Evolutionary conservation across 2,329 filamentous ascomycete species (phyloP).

Genomic region (Fusarium chaquense): DNA sequence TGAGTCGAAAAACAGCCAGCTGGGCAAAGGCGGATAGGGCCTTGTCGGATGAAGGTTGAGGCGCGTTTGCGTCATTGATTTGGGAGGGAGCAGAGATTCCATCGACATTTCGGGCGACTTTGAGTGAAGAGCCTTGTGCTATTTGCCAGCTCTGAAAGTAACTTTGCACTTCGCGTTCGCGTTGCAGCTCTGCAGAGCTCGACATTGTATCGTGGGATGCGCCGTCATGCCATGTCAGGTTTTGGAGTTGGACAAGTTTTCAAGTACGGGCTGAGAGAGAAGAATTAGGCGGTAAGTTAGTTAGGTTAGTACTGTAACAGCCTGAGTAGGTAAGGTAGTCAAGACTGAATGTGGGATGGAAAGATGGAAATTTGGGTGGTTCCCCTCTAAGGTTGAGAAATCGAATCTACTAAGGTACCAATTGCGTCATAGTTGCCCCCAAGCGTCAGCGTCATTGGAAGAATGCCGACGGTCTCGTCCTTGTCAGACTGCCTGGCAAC

Average conservation of each 20-base stretch:
- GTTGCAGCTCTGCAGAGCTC: slow-evolving; percentile 47
- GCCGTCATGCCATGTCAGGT: slow-evolving; percentile 23
- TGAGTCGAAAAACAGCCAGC: slow-evolving; percentile 61
- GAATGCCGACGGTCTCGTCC: background rate
- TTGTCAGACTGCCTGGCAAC: background rate
- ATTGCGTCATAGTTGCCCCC: slow-evolving; percentile 35
- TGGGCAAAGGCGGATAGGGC: slow-evolving; percentile 63
- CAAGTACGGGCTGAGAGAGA: background rate
- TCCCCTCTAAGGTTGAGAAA: slow-evolving; percentile 1
- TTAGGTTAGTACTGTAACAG: background rate
- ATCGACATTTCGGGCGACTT: slow-evolving; percentile 50
- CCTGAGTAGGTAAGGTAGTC: no score
- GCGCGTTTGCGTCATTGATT: slow-evolving; percentile 45
- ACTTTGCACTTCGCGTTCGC: slow-evolving; percentile 50
- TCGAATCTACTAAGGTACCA: background rate
- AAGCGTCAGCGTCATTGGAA: slow-evolving; percentile 14
- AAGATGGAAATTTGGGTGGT: slow-evolving; percentile 14
- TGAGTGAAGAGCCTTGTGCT: slow-evolving; percentile 50
- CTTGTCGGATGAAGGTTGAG: slow-evolving; percentile 52
- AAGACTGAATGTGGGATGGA: background rate
- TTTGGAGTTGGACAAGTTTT: no score
- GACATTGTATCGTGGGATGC: slow-evolving; percentile 36
- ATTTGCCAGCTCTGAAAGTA: slow-evolving; percentile 51
- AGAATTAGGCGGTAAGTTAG: background rate
- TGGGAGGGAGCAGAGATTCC: slow-evolving; percentile 47